These are phyloP conservation scores for Yamadazyma membranifaciens DNA, from an alignment of 1,139 yeast species.

Conservation along the genomic window DNA sequence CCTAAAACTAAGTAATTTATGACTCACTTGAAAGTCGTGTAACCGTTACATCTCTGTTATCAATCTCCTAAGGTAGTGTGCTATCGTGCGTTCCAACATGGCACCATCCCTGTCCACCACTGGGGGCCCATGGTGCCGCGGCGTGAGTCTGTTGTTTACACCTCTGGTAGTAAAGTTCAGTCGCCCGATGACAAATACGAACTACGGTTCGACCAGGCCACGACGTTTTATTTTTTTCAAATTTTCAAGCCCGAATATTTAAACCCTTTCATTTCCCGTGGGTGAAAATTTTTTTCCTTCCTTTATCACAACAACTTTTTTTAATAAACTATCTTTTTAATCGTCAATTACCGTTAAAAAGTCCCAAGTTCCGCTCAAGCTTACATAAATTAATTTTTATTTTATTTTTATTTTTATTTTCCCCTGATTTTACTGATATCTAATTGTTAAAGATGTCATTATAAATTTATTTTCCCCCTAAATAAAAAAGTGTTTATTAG, in stretches of 20 bases:
- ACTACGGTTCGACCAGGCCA: not conserved
- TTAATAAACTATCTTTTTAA: conserved; percentile 3
- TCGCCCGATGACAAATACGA: not conserved
- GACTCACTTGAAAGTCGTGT: no score
- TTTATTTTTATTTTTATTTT: conserved; percentile 5
- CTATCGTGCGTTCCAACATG: not conserved
- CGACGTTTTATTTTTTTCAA: not conserved
- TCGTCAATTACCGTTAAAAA: no score
- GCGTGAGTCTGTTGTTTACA: not conserved
- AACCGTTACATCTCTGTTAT: no score
- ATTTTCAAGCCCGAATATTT: conserved; percentile 2
- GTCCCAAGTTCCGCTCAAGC: not conserved
- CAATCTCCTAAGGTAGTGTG: no score
- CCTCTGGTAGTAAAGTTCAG: not conserved
- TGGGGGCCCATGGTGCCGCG: not conserved
- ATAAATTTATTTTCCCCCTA: conserved; percentile 7
- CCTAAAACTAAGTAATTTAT: no score
- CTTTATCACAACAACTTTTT: conserved; percentile 3
- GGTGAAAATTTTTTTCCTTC: conserved; percentile 1
- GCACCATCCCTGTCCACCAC: not conserved
- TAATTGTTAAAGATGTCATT: conserved; percentile 7
- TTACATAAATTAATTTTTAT: not conserved
- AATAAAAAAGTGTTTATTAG: conserved; percentile 6
- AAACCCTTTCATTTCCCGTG: conserved; percentile 3
- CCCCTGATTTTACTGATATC: conserved; percentile 7